Evolutionary conservation across 225 moss, liverwort and hornwort genomes (phyloP), one percentile per base, ranked within the genome.

Genomic region (Marchantia polymorpha): DNA sequence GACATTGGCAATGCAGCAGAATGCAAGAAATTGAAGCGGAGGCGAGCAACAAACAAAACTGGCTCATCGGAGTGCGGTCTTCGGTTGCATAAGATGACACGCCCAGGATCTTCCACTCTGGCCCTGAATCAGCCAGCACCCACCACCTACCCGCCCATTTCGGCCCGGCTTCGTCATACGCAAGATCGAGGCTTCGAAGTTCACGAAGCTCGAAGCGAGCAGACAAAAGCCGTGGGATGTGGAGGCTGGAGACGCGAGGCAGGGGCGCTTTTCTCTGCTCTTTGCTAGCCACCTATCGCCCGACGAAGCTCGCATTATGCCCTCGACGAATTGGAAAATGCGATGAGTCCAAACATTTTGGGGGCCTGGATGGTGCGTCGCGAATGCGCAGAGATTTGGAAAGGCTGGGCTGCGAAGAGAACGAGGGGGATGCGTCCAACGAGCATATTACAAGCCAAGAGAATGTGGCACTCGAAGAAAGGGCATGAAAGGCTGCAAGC

Each of bases 361-460:
- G n/a, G 10, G 23, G 61, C 61, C n/a, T 6, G 8, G 60, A 17
- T 60, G 22, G 60, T 20, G 19, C 17, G 14, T 0, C 12, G 61
- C n/a, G 23, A 61, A 61, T 61, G 23, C 23, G 61, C 6, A 19
- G 23, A 61, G 61, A 61, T 61, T 23, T 22, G 22, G 17, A 22
- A 22, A 61, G 61, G 61, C n/a, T 61, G 61, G 61, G 23, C n/a
- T 22, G 10, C 22, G 61, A 23, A 61, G 1, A 61, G 61, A 23
- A 61, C n/a, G 23, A 22, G 9, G 8, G 61, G 61, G 61, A 61
- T 61, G 61, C 23, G 61, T 61, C 61, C 61, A 61, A 61, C 61
- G 10, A 61, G 61, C 61, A 61, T 23, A 61, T 23, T 61, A 61
- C 61, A 61, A 61, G 61, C 61, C 61, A 61, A 61, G 61, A 61